Evolutionary conservation across 2,329 filamentous ascomycete genomes (phyloP), one percentile per base, ranked within the genome.

Genomic region (Colletotrichum orchidophilum): DNA sequence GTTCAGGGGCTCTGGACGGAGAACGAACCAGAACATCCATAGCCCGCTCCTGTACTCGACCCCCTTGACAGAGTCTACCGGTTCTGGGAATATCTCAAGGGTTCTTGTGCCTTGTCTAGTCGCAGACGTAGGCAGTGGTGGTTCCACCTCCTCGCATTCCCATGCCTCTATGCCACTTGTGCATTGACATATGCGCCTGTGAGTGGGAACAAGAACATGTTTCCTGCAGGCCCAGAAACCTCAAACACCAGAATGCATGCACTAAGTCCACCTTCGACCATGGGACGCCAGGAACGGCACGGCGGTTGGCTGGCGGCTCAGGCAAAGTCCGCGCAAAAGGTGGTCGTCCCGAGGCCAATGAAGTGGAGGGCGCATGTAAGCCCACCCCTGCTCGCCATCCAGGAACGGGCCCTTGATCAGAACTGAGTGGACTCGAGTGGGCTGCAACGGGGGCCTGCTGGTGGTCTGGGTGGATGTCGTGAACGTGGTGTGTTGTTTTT

Each of bases 251-350:
- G 12, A 53, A 24, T 21, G 26, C n/a, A 53, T 1, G 66, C 55
- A 33, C 26, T 27, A 29, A 42, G 26, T 18, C 39, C 39, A 6
- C 3, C 26, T 29, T 53, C 21, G 42, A 35, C 29, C 39, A 31
- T 35, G 29, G 54, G 33, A n/a, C 21, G 57, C 29, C 63, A 58
- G 58, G 42, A 53, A 71, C 57, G 42, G 68, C 18, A 58, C 50
- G 64, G 68, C 63, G 68, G 68, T 71, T 71, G 63, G 68, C 64
- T 63, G 68, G 63, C 68, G 68, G 63, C 57, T 57, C 63, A 50
- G 58, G 52, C 29, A 63, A 29, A 21, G 39, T 33, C 63, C 50
- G 57, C 68, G 52, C 58, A 50, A 62, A 63, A 0, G 62, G 54
- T 67, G 33, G 50, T 50, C 24, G 42, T 70, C 63, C 33, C 33